Base-by-base conservation (phyloP, 2,329 filamentous ascomycete genomes). In the Blastomyces silverae region DNA sequence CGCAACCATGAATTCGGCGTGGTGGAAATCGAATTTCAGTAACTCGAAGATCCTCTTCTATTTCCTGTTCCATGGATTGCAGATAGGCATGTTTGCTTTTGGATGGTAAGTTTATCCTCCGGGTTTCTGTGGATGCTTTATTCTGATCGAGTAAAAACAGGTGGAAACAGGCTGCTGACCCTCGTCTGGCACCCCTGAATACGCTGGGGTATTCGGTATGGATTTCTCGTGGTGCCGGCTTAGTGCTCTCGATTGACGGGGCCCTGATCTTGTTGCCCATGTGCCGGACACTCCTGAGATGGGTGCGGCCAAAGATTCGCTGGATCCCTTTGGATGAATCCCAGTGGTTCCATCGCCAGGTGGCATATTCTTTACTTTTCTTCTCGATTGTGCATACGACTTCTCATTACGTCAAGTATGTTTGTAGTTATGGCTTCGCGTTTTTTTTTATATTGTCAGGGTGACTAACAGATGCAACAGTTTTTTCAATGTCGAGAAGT, bases 321-420 rank as follows among this genome's bases (percentile, higher is more conserved):
- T 96, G 89, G 81, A 75, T 97, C 15, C 94, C 94, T 5, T 83
- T 99, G n/a, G 94, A 99, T 73, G 94, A 99, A 79, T 95, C 92
- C 66, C 84, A 92, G 69, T 99, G 92, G 92, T 95, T 99, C 78
- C 94, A 99, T 80, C 85, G 93, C 69, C 94, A 99, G 77, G 85
- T 96, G 55, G 93, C 94, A 22, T 99, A 99, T 75, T 83, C 91
- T 0, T 81, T 97, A 79, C 82, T 97, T 2, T 74, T 96, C 64
- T 99, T 92, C 77, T 90, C 88, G 37, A 83, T 87, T 61, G 77
- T 91, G 37, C 94, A 99, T 76, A 89, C 88, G 0, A 74, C 83
- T 17, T 86, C 86, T 61, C 94, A 99, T 78, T 99, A 99, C 73
- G 91, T 97, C 81, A 99, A 99, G 88, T 91, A 82, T 76, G 86